Evolutionary conservation across 306 rosid species (phyloP), one percentile per base, ranked within the genome.

Genomic region (Prunus campanulata): DNA sequence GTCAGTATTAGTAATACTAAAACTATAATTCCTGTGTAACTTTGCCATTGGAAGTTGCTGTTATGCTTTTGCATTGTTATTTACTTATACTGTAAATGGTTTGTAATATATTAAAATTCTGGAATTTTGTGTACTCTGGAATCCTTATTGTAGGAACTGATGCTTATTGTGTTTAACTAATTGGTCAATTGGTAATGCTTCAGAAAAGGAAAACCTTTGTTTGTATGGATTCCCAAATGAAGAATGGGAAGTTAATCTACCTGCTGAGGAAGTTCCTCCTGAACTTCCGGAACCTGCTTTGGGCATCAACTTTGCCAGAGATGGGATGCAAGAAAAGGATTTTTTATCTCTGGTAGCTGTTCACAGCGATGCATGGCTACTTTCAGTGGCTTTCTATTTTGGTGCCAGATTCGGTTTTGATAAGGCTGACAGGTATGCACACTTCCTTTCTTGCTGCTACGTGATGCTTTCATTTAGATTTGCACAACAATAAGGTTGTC

Each of bases 281-380:
- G 92, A 88, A 66, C 84, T 88, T 54, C 90, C 92, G 0, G 90
- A 88, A 74, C 92, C 90, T 64, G 86, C 90, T 18, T 68, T 88
- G 68, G 92, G 92, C 68, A 88, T 88, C 76, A 88, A 88, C 88
- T 88, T 86, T 75, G 88, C 90, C 74, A 82, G 92, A 79, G 92
- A 88, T 72, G 90, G 88, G 75, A 88, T 88, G 92, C 81, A 86
- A 77, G 85, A 86, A 46, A 84, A 67, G 64, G 86, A 84, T 48
- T 87, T 86, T 86, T 52, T 87, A 25, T 77, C 81, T 76, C 81
- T 82, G 69, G 88, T 87, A 49, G 86, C 86, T 19, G 86, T 71
- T 64, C 88, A 84, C 59, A 82, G 86, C 35, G 90, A 87, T 13
- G 83, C 88, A 18, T 87, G 90, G 90, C 81, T 87, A 52, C 83